A percentile compares a stretch with the other conserved stretches of the same genome.
phyloP scores from a whole-genome alignment of 2,329 filamentous ascomycete genomes.

The Fusarium udum region DNA sequence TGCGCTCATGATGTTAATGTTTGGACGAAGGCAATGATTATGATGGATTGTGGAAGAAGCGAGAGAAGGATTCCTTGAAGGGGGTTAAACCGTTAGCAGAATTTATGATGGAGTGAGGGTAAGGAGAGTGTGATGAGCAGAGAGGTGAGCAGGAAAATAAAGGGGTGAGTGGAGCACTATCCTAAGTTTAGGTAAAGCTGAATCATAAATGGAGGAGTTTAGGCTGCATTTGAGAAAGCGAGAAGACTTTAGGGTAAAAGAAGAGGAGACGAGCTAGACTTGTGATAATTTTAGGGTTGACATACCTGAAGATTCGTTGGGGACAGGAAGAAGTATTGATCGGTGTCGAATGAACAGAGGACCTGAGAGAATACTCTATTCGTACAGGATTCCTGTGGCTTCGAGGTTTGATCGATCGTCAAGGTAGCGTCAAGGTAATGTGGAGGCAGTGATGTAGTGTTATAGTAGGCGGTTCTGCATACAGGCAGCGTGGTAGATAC shows the following conservation, averaged over 20 bases:
- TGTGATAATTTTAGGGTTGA: background rate
- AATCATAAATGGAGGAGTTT: background rate
- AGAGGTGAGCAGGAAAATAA: background rate
- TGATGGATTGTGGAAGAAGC: too few relatives aligned
- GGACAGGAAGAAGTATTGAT: too few relatives aligned
- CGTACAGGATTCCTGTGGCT: background rate
- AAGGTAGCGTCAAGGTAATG: too few relatives aligned
- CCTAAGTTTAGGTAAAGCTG: background rate
- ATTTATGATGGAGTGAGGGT: background rate
- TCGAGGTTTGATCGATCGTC: background rate
- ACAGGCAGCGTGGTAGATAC: background rate
- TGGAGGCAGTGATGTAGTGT: background rate
- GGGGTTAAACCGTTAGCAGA: background rate
- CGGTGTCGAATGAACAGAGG: background rate
- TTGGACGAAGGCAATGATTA: background rate
- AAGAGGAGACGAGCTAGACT: background rate
- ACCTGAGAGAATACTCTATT: accelerated
- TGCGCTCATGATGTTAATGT: background rate
- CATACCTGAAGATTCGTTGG: background rate
- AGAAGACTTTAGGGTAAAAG: background rate
- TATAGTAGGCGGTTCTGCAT: too few relatives aligned
- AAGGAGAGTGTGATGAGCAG: background rate
- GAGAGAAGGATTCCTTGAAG: too few relatives aligned
- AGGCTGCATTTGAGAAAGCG: background rate
- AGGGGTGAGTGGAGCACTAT: background rate